Conservation (phyloP, 257 asterid species). For the Salvia hispanica region DNA sequence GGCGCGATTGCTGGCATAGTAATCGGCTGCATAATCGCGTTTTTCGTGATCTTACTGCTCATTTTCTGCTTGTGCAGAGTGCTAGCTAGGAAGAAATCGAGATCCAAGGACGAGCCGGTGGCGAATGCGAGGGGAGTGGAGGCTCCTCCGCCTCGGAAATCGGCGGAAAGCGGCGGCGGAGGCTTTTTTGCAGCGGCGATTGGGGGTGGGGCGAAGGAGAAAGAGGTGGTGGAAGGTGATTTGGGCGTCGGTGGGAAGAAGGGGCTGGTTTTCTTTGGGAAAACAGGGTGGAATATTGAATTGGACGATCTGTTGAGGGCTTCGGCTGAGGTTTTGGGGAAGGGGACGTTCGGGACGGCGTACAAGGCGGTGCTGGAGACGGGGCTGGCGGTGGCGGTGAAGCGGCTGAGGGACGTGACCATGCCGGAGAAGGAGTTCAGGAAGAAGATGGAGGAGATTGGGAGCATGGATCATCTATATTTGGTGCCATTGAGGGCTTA, state of each 20-base stretch:
- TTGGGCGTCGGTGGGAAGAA: conserved; percentile 46
- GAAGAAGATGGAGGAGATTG: conserved; percentile 80
- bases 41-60: conserved; percentile 50
- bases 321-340: conserved; percentile 96
- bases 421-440: conserved; percentile 74
- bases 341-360: conserved; percentile 87
- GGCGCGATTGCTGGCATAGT: conserved; percentile 93
- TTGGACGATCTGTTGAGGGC: conserved; percentile 88
- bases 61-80: conserved; percentile 54
- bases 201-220: conserved; percentile 43
- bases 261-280: conserved; percentile 60
- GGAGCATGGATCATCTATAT: conserved; percentile 64
- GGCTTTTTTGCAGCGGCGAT: conserved; percentile 46
- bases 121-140: conserved; percentile 48
- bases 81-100: conserved; percentile 33
- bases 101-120: conserved; percentile 44
- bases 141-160: conserved; percentile 47
- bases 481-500: conserved; percentile 87
- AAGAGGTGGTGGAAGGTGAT: conserved; percentile 38
- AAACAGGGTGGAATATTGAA: conserved; percentile 50
- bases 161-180: conserved; percentile 30
- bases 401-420: conserved; percentile 76
- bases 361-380: conserved; percentile 80
- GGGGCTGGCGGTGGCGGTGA: conserved; percentile 75
- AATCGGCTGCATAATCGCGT: conserved; percentile 60